These are phyloP conservation scores for Lepidium didymum DNA, from an alignment of 345 rosid species.

Conservation along the genomic window DNA sequence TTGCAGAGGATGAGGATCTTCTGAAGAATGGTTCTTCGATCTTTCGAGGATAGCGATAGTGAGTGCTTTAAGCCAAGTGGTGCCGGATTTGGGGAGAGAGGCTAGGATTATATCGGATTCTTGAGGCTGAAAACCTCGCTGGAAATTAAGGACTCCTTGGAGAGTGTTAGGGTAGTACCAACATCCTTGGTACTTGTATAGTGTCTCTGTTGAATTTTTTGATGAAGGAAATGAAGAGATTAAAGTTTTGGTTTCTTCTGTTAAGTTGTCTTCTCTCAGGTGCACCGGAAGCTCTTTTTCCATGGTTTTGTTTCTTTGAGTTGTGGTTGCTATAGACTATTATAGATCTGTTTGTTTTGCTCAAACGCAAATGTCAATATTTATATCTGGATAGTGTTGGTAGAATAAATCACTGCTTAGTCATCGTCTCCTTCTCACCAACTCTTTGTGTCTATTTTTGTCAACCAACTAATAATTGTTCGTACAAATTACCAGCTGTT, in stretches of 20 bases:
- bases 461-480: no score
- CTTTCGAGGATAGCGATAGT: constrained; percentile 32
- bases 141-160: constrained; percentile 34
- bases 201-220: constrained; percentile 16
- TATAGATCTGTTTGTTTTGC: no score
- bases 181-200: constrained; percentile 38
- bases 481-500: no score
- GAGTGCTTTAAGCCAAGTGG: constrained; percentile 53
- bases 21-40: background rate
- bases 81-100: constrained; percentile 49
- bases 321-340: no score
- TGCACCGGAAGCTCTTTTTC: background rate
- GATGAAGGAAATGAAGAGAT: constrained; percentile 31
- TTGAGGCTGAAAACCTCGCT: constrained; percentile 30
- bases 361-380: no score
- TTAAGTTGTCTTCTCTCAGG: constrained; percentile 23
- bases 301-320: background rate
- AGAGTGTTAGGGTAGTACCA: background rate
- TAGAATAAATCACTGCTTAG: no score
- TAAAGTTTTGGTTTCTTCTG: constrained; percentile 24
- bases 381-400: no score
- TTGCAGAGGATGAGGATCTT: constrained; percentile 37
- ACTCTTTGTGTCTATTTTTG: no score
- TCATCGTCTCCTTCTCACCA: no score
- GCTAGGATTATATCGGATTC: constrained; percentile 36